These are phyloP conservation scores for Lasiosphaeria miniovina DNA, from an alignment of 495 filamentous ascomycete genomes.

Conservation along the genomic window DNA sequence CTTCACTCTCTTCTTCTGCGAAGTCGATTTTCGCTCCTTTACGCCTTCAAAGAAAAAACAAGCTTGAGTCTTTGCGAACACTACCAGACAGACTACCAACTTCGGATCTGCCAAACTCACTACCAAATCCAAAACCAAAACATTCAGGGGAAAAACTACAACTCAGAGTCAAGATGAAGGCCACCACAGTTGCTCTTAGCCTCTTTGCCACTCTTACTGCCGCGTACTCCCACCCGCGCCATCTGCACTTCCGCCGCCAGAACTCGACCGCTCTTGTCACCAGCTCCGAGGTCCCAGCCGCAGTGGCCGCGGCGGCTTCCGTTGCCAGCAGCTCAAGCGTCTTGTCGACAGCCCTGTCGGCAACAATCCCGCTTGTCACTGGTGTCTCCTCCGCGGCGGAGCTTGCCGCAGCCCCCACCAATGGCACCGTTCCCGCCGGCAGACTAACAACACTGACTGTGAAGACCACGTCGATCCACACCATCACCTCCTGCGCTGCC, in stretches of 20 bases:
- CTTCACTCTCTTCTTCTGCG: slow-evolving; percentile 35
- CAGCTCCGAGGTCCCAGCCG: slow-evolving; percentile 45
- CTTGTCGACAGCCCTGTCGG: slow-evolving; percentile 1
- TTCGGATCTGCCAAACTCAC: no score
- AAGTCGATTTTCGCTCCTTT: slow-evolving; percentile 50
- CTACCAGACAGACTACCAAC: no score
- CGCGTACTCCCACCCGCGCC: slow-evolving; percentile 41
- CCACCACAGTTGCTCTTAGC: slow-evolving; percentile 40
- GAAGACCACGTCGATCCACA: slow-evolving; percentile 55
- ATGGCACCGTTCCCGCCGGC: slow-evolving; percentile 16
- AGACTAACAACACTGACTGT: slow-evolving; percentile 46
- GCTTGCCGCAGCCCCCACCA: slow-evolving; percentile 16
- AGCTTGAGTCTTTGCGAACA: neutral
- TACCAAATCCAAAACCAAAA: neutral
- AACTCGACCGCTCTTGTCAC: slow-evolving; percentile 37
- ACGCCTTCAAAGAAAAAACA: slow-evolving; percentile 11
- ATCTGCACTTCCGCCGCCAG: slow-evolving; percentile 37
- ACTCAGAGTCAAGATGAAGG: slow-evolving; percentile 44
- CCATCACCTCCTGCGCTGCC: slow-evolving; percentile 60
- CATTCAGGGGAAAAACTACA: slow-evolving; percentile 16
- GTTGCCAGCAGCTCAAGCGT: neutral
- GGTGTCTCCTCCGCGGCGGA: slow-evolving; percentile 3
- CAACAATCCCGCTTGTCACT: slow-evolving; percentile 6
- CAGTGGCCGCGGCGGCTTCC: slow-evolving; percentile 33
- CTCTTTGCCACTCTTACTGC: slow-evolving; percentile 44